phyloP scores from a whole-genome alignment of 1,284 basidiomycete species.

The Irpex sp. region DNA sequence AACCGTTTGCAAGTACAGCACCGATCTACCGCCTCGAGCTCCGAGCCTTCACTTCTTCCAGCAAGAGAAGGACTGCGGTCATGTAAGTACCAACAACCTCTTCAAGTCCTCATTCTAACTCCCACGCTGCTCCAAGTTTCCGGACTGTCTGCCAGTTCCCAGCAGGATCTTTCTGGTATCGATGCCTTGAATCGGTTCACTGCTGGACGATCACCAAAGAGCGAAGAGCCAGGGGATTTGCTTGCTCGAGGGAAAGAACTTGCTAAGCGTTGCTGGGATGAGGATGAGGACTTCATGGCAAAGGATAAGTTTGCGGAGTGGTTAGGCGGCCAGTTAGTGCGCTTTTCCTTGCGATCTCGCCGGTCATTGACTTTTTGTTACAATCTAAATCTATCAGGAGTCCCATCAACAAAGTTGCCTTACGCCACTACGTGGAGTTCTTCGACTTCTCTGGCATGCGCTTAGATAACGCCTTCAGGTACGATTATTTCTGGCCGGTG shows the following conservation, averaged over 20 bases:
- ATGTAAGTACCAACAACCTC: conserved; percentile 33
- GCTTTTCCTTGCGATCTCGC: neutral
- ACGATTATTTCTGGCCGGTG: conserved; percentile 17
- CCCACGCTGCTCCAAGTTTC: conserved; percentile 19
- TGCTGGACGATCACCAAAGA: conserved; percentile 40
- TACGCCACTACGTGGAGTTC: conserved; percentile 81
- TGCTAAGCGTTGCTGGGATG: conserved; percentile 81
- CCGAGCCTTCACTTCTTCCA: conserved; percentile 71
- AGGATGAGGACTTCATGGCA: conserved; percentile 80
- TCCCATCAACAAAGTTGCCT: conserved; percentile 69
- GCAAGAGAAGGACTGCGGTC: conserved; percentile 41
- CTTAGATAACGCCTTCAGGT: conserved; percentile 91
- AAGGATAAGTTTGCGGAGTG: conserved; percentile 96
- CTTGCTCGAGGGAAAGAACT: conserved; percentile 70
- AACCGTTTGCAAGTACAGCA: conserved; percentile 57
- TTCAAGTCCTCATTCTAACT: conserved; percentile 9
- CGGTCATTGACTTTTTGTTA: conserved; percentile 1
- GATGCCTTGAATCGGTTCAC: conserved; percentile 41
- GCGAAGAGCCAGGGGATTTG: conserved; percentile 52
- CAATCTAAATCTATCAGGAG: conserved; percentile 46
- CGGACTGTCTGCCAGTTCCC: conserved; percentile 36
- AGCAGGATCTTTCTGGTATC: conserved; percentile 50
- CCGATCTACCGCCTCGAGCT: conserved; percentile 68
- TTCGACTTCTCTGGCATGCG: conserved; percentile 86
- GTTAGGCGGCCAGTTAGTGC: conserved; percentile 85